These are phyloP conservation scores for Chimonanthus salicifolius DNA, from an alignment of 164 flowering plant species.

Conservation along the genomic window DNA sequence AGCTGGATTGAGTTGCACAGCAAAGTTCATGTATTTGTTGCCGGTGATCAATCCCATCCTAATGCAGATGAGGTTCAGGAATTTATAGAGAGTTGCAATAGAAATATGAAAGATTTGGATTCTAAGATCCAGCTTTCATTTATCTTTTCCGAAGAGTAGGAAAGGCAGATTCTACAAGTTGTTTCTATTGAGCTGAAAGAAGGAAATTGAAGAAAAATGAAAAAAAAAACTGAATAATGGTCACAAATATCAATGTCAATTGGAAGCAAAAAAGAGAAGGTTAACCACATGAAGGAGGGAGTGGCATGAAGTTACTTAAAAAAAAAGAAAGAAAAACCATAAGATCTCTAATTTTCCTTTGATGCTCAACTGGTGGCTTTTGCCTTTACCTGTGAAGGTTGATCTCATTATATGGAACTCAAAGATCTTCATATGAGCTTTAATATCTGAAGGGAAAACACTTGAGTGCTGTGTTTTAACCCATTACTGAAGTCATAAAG, in stretches of 20 bases:
- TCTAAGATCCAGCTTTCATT: neutral
- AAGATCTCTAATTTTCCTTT: neutral
- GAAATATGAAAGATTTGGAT: conserved; percentile 2
- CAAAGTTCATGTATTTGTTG: conserved; percentile 1
- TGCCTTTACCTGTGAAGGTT: neutral
- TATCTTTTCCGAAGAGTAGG: neutral
- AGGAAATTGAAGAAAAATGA: neutral
- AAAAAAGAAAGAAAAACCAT: too few species aligned
- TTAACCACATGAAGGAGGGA: too few species aligned
- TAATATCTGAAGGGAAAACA: too few species aligned
- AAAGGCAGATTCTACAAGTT: neutral
- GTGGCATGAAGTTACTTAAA: too few species aligned
- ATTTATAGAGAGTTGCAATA: conserved; percentile 4
- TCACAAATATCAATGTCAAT: neutral
- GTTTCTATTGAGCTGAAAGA: neutral
- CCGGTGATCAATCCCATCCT: conserved; percentile 2
- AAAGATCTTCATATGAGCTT: neutral
- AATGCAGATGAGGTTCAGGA: conserved; percentile 2
- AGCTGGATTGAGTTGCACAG: conserved; percentile 14
- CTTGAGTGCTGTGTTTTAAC: neutral
- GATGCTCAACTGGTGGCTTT: neutral
- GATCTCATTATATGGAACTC: neutral
- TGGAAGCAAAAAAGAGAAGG: neutral
- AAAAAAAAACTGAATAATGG: neutral
- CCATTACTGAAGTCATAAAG: neutral